These are phyloP conservation scores for Penicillium sp. DNA, from an alignment of 2,329 filamentous ascomycete species.

Conservation along the genomic window DNA sequence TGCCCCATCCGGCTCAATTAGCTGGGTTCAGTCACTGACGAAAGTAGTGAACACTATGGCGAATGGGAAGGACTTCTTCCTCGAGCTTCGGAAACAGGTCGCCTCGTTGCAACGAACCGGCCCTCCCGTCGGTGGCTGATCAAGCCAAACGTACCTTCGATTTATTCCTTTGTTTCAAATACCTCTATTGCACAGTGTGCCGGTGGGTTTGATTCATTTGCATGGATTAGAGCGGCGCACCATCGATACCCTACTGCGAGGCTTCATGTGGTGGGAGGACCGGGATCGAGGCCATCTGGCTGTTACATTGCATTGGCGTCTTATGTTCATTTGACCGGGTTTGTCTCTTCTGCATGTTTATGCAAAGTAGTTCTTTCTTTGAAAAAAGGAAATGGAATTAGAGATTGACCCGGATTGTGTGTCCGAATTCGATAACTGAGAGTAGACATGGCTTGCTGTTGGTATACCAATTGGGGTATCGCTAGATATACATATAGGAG, in stretches of 20 bases:
- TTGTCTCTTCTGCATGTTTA: conserved; percentile 7
- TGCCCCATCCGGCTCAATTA: neutral
- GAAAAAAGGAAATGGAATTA: neutral
- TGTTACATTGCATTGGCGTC: conserved; percentile 25
- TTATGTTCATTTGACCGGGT: conserved; percentile 15
- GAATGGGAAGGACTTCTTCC: conserved; percentile 48
- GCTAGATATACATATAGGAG: neutral
- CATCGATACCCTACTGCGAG: conserved; percentile 27
- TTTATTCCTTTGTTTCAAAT: conserved; percentile 13
- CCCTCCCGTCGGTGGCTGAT: conserved; percentile 36
- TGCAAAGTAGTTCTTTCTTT: neutral
- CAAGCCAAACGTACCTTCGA: neutral
- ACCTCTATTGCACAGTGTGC: conserved; percentile 18
- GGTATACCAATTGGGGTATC: neutral
- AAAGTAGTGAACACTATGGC: conserved; percentile 45
- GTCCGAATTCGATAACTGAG: neutral
- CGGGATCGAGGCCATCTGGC: conserved; percentile 5
- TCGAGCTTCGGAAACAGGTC: conserved; percentile 48
- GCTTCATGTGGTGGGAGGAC: conserved; percentile 19
- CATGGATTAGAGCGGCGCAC: conserved; percentile 25
- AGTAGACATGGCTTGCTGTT: neutral
- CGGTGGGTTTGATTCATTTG: conserved; percentile 18
- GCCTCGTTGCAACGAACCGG: conserved; percentile 37
- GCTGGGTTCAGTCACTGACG: conserved; percentile 7
- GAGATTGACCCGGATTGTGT: neutral